These are phyloP conservation scores for Hypoxylon fragiforme DNA, from an alignment of 495 filamentous ascomycete genomes.

Conservation along the genomic window DNA sequence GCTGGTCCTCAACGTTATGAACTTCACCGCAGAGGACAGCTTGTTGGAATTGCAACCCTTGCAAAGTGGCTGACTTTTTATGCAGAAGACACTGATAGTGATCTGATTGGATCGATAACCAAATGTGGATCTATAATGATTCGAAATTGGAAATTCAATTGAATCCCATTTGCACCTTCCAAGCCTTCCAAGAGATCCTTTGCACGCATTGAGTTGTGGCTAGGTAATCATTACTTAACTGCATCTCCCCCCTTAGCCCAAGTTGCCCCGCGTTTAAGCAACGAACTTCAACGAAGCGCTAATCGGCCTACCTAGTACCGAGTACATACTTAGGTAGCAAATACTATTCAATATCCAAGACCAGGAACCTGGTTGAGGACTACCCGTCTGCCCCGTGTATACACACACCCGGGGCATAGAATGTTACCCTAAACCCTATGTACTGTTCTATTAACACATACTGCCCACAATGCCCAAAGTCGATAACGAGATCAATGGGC, in stretches of 20 bases:
- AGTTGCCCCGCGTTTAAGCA: no score
- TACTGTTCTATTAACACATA: no score
- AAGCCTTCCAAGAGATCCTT: neutral
- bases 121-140: slow-evolving; percentile 18
- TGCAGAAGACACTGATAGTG: slow-evolving; percentile 35
- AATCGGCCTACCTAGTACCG: no score
- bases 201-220: neutral
- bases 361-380: no score
- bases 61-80: slow-evolving; percentile 26
- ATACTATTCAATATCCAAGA: no score
- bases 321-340: no score
- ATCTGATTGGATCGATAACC: slow-evolving; percentile 36
- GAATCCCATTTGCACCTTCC: neutral
- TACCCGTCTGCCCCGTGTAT: neutral
- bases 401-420: neutral
- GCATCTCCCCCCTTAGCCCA: neutral
- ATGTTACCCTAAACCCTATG: neutral
- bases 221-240: neutral
- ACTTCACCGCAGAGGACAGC: slow-evolving; percentile 32
- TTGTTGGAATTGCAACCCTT: slow-evolving; percentile 33
- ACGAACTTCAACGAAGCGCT: no score
- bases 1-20: neutral
- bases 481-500: slow-evolving; percentile 59
- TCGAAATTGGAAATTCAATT: slow-evolving; percentile 28
- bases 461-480: slow-evolving; percentile 33